phyloP scores from a whole-genome alignment of 371 early-diverging fungal species.

The Rhizopus microsporus region DNA sequence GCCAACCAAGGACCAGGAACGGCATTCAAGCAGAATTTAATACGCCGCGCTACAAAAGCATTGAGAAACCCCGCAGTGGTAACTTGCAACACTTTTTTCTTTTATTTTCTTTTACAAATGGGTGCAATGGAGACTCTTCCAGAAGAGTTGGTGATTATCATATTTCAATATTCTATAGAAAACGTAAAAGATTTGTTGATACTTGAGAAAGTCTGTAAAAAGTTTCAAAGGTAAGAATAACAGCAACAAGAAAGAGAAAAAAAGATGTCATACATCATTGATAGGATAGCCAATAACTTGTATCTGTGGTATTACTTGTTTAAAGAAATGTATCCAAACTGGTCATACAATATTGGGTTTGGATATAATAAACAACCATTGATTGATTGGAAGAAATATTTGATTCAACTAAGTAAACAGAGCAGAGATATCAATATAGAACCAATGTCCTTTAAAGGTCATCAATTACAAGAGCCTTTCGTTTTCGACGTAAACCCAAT shows the following conservation, averaged over 20 bases:
- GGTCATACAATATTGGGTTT: constrained; percentile 31
- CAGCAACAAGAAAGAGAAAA: not conserved
- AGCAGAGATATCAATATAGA: not conserved
- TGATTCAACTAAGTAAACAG: constrained; percentile 28
- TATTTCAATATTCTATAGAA: constrained; percentile 25
- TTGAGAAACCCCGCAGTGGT: too few relatives aligned
- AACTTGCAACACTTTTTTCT: not conserved
- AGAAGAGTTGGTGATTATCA: constrained; percentile 35
- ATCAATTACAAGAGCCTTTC: constrained; percentile 39
- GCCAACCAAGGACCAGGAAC: too few relatives aligned
- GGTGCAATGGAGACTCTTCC: constrained; percentile 31
- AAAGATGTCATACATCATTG: not conserved
- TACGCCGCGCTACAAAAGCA: too few relatives aligned
- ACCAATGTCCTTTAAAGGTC: not conserved
- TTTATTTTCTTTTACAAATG: not conserved
- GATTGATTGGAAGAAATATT: constrained; percentile 40
- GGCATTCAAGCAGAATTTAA: too few relatives aligned
- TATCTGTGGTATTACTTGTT: constrained; percentile 38
- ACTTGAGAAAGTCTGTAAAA: constrained; percentile 25
- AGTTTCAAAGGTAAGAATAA: constrained; percentile 28
- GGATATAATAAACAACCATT: constrained; percentile 15
- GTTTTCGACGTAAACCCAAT: constrained; percentile 39
- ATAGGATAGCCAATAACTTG: constrained; percentile 27
- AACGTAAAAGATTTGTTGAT: constrained; percentile 25
- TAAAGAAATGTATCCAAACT: constrained; percentile 28